Evolutionary conservation across 768 basidiomycete genomes (phyloP).

Genomic region (Amanita rimosa): DNA sequence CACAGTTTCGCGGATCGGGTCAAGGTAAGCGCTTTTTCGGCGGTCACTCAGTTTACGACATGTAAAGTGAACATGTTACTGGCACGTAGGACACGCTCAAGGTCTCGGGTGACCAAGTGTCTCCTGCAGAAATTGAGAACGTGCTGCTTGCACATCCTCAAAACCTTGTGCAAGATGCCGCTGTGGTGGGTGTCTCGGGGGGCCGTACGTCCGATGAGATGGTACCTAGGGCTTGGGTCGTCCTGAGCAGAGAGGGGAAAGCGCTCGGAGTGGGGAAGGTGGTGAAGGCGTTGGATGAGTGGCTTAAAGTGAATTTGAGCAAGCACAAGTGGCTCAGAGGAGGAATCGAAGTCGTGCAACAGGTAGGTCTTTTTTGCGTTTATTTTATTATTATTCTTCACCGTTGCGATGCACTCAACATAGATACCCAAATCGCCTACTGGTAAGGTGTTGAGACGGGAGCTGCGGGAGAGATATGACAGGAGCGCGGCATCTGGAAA

Average conservation of each 20-base stretch:
- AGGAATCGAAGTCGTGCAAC: constrained; percentile 51
- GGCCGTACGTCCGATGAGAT: constrained; percentile 64
- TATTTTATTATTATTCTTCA: constrained; percentile 4
- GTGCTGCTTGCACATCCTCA: constrained; percentile 51
- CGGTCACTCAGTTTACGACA: too few species aligned
- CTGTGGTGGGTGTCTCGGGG: constrained; percentile 66
- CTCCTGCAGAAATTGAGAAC: constrained; percentile 69
- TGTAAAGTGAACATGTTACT: too few species aligned
- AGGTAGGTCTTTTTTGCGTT: constrained; percentile 27
- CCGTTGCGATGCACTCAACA: background rate
- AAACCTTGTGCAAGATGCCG: constrained; percentile 48
- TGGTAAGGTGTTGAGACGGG: constrained; percentile 57
- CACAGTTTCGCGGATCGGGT: constrained; percentile 55
- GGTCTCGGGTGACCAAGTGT: constrained; percentile 70
- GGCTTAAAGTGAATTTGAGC: constrained; percentile 54
- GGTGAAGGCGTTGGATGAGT: constrained; percentile 39
- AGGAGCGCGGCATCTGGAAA: constrained; percentile 13
- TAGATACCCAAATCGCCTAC: constrained; percentile 70
- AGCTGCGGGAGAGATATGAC: constrained; percentile 51
- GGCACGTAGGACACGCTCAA: constrained; percentile 68
- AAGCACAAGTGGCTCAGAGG: constrained; percentile 71
- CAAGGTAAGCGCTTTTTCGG: constrained; percentile 14
- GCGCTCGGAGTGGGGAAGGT: constrained; percentile 30
- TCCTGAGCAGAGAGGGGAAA: constrained; percentile 46
- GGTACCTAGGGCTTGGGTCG: constrained; percentile 71